These are phyloP conservation scores for Trebouxia gelatinosa DNA, from an alignment of 163 green algal species.

Conservation along the genomic window DNA sequence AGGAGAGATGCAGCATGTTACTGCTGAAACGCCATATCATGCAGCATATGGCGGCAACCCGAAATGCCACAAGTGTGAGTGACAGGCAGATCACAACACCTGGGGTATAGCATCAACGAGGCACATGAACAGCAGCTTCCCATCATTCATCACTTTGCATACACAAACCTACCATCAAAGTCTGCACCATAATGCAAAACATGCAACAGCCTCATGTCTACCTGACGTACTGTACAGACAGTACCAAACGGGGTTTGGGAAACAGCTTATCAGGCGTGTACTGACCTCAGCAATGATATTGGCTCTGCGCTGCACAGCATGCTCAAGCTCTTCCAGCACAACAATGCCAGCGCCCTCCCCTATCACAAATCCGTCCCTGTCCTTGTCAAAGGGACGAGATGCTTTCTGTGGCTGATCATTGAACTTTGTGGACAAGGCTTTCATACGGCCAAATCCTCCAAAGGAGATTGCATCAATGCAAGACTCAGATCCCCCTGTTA, in stretches of 20 bases:
- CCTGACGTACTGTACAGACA: too few species aligned
- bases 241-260: too few species aligned
- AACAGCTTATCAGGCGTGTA: not conserved
- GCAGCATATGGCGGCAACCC: too few species aligned
- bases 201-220: too few species aligned
- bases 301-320: conserved; percentile 67
- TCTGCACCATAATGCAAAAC: not conserved
- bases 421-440: conserved; percentile 67
- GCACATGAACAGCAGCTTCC: too few species aligned
- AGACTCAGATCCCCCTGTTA: conserved; percentile 79
- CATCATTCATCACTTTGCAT: not conserved
- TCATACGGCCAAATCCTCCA: conserved; percentile 70
- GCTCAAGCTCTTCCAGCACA: conserved; percentile 81
- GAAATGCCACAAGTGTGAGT: too few species aligned
- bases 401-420: conserved; percentile 55
- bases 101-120: too few species aligned
- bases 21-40: too few species aligned
- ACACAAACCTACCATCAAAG: too few species aligned
- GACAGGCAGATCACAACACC: too few species aligned
- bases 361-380: conserved; percentile 91
- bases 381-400: conserved; percentile 85
- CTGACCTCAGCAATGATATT: conserved; percentile 83
- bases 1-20: too few species aligned
- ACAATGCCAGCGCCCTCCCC: conserved; percentile 86
- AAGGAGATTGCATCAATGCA: conserved; percentile 88